Percentiles rank a stretch among this genome's conserved stretches.
These are phyloP conservation scores for Scenedesmus sp. DNA, from an alignment of 163 green algal species.

Conservation along the genomic window DNA sequence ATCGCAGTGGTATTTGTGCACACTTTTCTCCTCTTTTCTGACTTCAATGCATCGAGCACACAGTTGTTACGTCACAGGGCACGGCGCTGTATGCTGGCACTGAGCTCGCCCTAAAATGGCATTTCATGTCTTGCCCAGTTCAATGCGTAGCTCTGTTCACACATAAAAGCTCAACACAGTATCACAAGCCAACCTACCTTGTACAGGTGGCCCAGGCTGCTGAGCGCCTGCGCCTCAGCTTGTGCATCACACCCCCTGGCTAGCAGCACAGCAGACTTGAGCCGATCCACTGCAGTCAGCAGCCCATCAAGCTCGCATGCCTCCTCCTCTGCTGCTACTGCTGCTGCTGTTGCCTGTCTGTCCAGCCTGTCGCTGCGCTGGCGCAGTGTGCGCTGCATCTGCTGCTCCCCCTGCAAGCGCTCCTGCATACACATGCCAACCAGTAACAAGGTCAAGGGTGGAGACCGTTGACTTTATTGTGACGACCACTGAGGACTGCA, in stretches of 20 bases:
- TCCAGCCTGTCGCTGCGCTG: background rate
- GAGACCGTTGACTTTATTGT: too few relatives aligned
- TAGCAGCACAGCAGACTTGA: conserved; percentile 32
- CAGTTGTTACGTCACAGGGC: too few relatives aligned
- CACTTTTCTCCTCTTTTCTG: too few relatives aligned
- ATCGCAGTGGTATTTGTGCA: too few relatives aligned
- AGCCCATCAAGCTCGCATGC: conserved; percentile 13
- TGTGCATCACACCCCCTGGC: conserved; percentile 33
- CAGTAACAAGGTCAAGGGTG: background rate
- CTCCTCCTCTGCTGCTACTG: background rate
- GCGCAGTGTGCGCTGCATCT: conserved; percentile 25
- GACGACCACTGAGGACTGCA: background rate
- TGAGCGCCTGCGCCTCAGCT: conserved; percentile 30
- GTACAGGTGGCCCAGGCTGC: conserved; percentile 34
- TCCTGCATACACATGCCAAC: background rate
- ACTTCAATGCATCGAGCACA: too few relatives aligned
- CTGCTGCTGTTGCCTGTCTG: background rate
- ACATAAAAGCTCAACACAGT: too few relatives aligned
- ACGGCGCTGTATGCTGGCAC: too few relatives aligned
- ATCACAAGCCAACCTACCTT: background rate
- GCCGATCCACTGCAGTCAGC: conserved; percentile 9
- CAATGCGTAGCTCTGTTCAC: too few relatives aligned
- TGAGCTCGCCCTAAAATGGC: too few relatives aligned
- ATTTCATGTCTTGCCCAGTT: too few relatives aligned
- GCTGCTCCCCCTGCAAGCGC: conserved; percentile 17